Evolutionary conservation across 2,329 filamentous ascomycete genomes (phyloP).

Genomic region (Epichloe hybrida): DNA sequence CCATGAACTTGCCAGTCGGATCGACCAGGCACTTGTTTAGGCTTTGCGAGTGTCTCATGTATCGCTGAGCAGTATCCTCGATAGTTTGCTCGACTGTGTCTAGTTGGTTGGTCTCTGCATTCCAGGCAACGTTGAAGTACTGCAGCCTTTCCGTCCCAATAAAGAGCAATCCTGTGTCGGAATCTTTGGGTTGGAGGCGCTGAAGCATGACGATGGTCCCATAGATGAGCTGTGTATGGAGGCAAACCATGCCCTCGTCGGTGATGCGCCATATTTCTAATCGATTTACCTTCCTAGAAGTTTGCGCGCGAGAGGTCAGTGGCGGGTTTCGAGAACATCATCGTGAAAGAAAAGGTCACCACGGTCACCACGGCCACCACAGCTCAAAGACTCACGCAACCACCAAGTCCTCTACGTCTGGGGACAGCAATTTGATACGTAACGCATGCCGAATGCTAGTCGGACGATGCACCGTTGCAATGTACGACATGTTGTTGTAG

Average conservation of each 20-base stretch:
- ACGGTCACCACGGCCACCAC: not conserved
- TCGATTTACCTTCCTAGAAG: constrained; percentile 62
- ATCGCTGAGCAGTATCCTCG: constrained; percentile 40
- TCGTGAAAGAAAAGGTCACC: not conserved
- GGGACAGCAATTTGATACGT: constrained; percentile 60
- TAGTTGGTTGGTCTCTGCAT: constrained; percentile 39
- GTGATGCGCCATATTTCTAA: constrained; percentile 69
- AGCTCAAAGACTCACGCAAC: constrained; percentile 53
- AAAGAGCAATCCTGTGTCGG: constrained; percentile 72
- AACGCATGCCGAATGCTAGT: constrained; percentile 86
- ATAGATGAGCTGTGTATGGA: constrained; percentile 60
- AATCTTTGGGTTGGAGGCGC: constrained; percentile 61
- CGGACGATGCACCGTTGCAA: constrained; percentile 83
- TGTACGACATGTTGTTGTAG: constrained; percentile 61
- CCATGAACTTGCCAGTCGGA: constrained; percentile 52
- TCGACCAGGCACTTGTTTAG: constrained; percentile 76
- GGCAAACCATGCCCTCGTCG: constrained; percentile 49
- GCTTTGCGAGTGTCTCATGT: constrained; percentile 66
- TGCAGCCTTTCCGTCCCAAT: constrained; percentile 80
- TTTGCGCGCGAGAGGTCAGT: constrained; percentile 2
- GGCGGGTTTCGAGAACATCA: not conserved
- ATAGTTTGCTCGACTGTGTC: constrained; percentile 38
- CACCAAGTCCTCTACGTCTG: constrained; percentile 68
- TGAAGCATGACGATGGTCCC: constrained; percentile 80
- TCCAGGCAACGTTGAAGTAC: constrained; percentile 86